Base-by-base conservation (phyloP, 1,284 basidiomycete genomes). In the Trametes polyzona region DNA sequence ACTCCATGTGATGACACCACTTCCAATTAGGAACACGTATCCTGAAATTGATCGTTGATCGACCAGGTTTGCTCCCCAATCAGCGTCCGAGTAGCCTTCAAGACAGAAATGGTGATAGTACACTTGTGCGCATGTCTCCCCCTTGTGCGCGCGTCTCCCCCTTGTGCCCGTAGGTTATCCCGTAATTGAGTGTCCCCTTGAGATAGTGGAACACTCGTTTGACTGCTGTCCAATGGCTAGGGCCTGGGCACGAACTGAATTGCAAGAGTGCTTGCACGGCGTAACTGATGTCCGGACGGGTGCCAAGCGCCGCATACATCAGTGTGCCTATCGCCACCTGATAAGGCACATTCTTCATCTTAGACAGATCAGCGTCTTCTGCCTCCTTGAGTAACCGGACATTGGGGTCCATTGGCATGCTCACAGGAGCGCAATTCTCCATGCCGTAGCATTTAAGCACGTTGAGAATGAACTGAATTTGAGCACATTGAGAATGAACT, bases 271-370 rank as follows among this genome's bases (percentile, higher is more conserved):
- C 29, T 7, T 39, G 30, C 7, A 61, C 55, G 3, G 59, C 39
- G 21, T 40, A 56, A 1, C 37, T 33, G 37, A 61, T 57, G 47
- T 59, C 57, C 1, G 62, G 62, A 1, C 59, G 58, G 0, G 73
- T 75, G 0, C 63, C 53, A 4, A 64, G 42, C 5, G 67, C 60
- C 16, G 69, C 59, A 51, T 72, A 75, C 44, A 69, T 62, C 1
- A 75, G 64, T 2, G 57, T 52, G 17, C 68, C 69, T 10, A 71
- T 56, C 9, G 63, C 60, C 36, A 57, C 57, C 17, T 61, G 61
- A 53, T 69, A 73, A 8, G 60, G 62, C 4, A 62, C 32, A 23
- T 29, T 37, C 11, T 35, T 43, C 56, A 69, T 66, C 10, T 54
- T 49, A 4, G 58, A 60, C 12, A 24, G 47, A 21, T 66, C 65